Conservation (phyloP, 2,329 filamentous ascomycete genomes). For the Knufia fluminis region DNA sequence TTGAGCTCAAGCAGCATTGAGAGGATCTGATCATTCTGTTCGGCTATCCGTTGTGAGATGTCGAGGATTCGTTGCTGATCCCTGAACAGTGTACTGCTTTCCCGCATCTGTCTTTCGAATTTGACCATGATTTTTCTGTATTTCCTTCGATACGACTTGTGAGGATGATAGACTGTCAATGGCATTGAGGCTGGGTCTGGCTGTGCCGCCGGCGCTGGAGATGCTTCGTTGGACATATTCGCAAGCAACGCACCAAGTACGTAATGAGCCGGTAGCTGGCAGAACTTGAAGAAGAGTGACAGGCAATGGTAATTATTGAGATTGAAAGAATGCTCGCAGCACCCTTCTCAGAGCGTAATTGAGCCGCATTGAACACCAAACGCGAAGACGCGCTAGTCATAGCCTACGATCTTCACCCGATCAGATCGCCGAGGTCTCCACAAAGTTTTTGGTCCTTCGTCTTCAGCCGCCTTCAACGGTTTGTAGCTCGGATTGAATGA, state of each 20-base stretch:
- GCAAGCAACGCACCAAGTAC: background rate
- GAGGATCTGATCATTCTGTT: conserved; percentile 86
- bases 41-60: conserved; percentile 71
- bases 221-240: conserved; percentile 1
- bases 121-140: conserved; percentile 78
- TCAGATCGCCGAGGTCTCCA: background rate
- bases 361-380: background rate
- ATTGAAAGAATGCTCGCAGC: no score
- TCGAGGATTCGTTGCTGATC: conserved; percentile 73
- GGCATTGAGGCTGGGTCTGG: conserved; percentile 4
- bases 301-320: no score
- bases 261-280: no score
- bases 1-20: conserved; percentile 88
- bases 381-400: conserved; percentile 2
- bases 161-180: conserved; percentile 1
- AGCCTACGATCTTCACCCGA: no score
- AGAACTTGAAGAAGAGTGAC: background rate
- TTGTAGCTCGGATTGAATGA: no score
- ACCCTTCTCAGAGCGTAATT: no score
- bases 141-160: conserved; percentile 55
- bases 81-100: conserved; percentile 53
- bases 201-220: background rate
- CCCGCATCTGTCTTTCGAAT: conserved; percentile 72
- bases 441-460: conserved; percentile 1
- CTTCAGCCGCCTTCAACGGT: background rate